Percentiles rank a stretch among this genome's conserved stretches.
Conservation (phyloP, 345 rosid species). For the Eucalyptus camaldulensis region DNA sequence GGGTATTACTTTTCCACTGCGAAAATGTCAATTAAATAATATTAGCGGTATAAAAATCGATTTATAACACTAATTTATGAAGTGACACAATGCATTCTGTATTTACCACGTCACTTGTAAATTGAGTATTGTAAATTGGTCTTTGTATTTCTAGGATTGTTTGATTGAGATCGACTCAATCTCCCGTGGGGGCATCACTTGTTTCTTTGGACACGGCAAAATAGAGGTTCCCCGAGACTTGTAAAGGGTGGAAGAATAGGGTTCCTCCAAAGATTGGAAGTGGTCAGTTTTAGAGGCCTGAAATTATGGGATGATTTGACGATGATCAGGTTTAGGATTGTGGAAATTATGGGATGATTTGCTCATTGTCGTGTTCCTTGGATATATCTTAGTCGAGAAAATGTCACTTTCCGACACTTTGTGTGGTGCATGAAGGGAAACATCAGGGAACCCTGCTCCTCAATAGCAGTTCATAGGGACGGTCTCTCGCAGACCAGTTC, state of each 20-base stretch:
- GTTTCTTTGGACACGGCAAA: not conserved
- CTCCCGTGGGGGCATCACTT: not conserved
- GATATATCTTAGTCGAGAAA: not conserved
- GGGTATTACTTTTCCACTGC: not conserved
- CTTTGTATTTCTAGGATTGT: not conserved
- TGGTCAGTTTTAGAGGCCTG: not conserved
- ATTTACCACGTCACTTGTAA: not conserved
- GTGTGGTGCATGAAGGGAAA: not conserved
- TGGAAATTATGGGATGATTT: not conserved
- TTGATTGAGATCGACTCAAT: not conserved
- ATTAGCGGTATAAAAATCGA: not conserved
- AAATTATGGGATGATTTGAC: not conserved
- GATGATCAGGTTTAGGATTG: not conserved
- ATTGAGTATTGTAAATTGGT: not conserved
- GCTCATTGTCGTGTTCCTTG: not conserved
- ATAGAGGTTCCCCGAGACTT: not conserved
- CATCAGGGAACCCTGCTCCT: not conserved
- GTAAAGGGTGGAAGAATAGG: not conserved
- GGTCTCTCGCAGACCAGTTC: not conserved
- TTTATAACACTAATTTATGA: not conserved
- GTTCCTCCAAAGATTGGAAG: not conserved
- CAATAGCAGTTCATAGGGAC: not conserved
- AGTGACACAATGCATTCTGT: not conserved
- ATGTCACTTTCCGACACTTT: not conserved
- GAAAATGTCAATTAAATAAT: not conserved